Evolutionary conservation across 306 rosid species (phyloP), one percentile per base, ranked within the genome.

Genomic region (Fragaria vesca): DNA sequence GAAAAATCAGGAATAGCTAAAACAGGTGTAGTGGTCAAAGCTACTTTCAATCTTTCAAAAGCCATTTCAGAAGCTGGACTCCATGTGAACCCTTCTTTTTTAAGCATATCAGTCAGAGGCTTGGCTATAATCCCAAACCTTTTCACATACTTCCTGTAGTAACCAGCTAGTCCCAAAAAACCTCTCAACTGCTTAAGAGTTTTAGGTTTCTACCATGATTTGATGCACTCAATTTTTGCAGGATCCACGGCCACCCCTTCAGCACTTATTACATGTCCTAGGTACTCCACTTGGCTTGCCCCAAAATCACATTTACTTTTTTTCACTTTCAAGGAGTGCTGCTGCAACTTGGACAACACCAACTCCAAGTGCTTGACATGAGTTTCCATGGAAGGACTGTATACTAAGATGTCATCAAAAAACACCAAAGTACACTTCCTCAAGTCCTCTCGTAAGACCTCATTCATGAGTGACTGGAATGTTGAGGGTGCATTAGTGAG

Each of bases 221-320:
- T 2, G 0, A 69, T n/a, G 0, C 2, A 7, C 12, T 15, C 3
- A 11, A 69, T 69, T 3, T 43, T 69, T 0, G 2, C 0, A 2
- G 54, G 34, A 69, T 69, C 54, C 9, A 11, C 10, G 0, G 1
- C 73, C 12, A n/a, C 55, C 0, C 8, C 7, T 3, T 2, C 2
- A 0, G 3, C 16, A 1, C 24, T 32, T 1, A 66, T 66, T 0
- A 3, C 2, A 1, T 66, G 70, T 0, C 70, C 15, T 0, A 36
- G 11, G 5, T 36, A 66, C 2, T 38, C 47, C 0, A 66, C 12
- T 0, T 1, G 4, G 0, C 0, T 0, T 1, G 3, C 2, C 4
- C 70, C 47, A 66, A 66, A 66, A 6, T 10, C 2, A 6, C 70
- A 66, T 12, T 66, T 36, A 0, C 50, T 46, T 11, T 11, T 9